Evolutionary conservation across 2,329 filamentous ascomycete species (phyloP), one percentile per base, ranked within the genome.

Genomic region (Geosmithia morbida): DNA sequence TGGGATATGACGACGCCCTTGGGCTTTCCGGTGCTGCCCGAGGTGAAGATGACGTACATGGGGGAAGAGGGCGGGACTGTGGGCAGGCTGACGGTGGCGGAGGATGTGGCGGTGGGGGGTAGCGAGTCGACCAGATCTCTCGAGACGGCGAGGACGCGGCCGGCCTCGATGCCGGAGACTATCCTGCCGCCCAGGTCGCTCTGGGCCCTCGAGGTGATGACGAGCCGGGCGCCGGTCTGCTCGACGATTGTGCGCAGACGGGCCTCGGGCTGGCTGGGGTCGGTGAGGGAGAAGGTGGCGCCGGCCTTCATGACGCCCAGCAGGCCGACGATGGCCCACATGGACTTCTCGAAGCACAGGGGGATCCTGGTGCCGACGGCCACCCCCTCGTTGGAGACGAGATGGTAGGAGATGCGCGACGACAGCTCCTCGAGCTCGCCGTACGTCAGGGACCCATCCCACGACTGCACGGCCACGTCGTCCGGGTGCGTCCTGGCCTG

Each of bases 1-100:
- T 74, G 71, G 2, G 66, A 66, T 48, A 72, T 63, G 43, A 80
- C 66, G 3, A 81, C 77, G 19, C 78, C 79, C 61, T 82, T 82
- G 1, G 78, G 79, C 49, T 70, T 72, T 7, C 79, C 78, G 0
- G 79, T 82, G 50, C 75, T 81, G 14, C 78, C 78, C 1, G 77
- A 81, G 11, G 78, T 82, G 56, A 81, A 82, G 55, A 81, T 79
- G 54, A 81, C 74, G 50, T 73, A 74, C 33, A 72, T 64, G 8
- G 68, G 64, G 1, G 63, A 59, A 5, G 58, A 57, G 2, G 68
- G 52, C 2, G 79, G 59, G n/a, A 72, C 66, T 0, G 49, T 45
- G 0, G 66, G 65, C 1, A 68, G 54, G 13, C 3, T 22, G 40
- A 13, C 8, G 26, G 18, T 41, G 18, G 26, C 22, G 19, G 17